phyloP scores from a whole-genome alignment of 192 early-diverging fungal genomes.

The Coemansia pectinata region DNA sequence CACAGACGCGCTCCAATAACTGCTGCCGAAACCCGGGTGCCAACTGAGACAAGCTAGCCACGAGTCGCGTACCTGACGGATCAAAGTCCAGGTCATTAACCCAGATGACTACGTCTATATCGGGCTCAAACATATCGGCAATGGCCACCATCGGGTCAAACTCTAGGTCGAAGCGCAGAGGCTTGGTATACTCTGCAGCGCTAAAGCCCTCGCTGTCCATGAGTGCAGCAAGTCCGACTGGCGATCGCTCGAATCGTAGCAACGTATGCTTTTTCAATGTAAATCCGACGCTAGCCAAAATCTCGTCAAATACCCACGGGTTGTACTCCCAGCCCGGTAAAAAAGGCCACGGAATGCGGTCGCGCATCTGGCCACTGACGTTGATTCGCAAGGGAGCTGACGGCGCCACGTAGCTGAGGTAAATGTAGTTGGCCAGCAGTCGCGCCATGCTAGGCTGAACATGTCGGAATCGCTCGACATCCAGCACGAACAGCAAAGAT shows the following conservation, averaged over 20 bases:
- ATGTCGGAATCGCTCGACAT: slow-evolving; percentile 75
- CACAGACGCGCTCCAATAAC: slow-evolving; percentile 41
- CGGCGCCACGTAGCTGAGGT: slow-evolving; percentile 70
- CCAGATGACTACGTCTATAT: slow-evolving; percentile 56
- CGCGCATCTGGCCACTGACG: slow-evolving; percentile 66
- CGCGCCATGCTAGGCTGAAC: slow-evolving; percentile 54
- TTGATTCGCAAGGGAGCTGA: slow-evolving; percentile 72
- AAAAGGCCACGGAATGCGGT: slow-evolving; percentile 73
- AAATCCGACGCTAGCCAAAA: slow-evolving; percentile 74
- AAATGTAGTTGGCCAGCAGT: slow-evolving; percentile 69
- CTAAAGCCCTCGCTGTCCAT: slow-evolving; percentile 18
- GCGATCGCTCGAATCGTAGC: slow-evolving; percentile 68
- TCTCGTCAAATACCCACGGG: slow-evolving; percentile 77
- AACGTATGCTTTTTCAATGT: slow-evolving; percentile 74
- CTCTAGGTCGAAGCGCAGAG: slow-evolving; percentile 31
- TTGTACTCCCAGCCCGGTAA: slow-evolving; percentile 59
- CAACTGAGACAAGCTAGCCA: slow-evolving; percentile 28
- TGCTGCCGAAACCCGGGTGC: slow-evolving; percentile 42
- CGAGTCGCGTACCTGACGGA: slow-evolving; percentile 14
- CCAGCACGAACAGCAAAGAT: slow-evolving; percentile 79
- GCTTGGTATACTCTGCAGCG: slow-evolving; percentile 24
- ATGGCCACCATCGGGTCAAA: slow-evolving; percentile 48
- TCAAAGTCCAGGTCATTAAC: slow-evolving; percentile 53
- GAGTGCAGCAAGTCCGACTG: slow-evolving; percentile 41
- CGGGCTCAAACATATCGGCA: slow-evolving; percentile 40